Evolutionary conservation across 1,139 yeast species (phyloP), one percentile per base, ranked within the genome.

Genomic region (Sugiyamaella novakii): DNA sequence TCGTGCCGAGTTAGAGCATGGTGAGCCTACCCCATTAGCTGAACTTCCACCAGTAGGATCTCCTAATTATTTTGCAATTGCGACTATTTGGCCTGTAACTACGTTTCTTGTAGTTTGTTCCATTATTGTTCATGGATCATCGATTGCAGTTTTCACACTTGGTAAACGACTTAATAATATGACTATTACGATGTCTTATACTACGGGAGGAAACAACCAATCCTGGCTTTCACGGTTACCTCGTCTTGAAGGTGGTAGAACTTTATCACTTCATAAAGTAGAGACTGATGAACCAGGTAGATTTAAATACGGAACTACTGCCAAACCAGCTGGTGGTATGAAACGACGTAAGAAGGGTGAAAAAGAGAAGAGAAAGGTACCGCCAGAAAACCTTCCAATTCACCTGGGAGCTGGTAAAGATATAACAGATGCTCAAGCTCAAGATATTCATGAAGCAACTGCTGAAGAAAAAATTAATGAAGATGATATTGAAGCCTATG

Each of bases 111-210:
- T 92, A 31, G 75, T 92, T 8, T 79, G 95, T 0, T 89, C 97
- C 2, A 92, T 92, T 60, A 73, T 89, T 22, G 95, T 92, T 24
- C 98, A 92, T 69, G 98, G 98, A 11, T 91, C 98, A 0, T 89
- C 97, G 0, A 96, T 92, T 39, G 98, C 98, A 0, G 96, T 91
- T 4, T 78, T 89, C 57, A 83, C 94, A 3, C 75, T 92, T 46
- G 98, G 98, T 46, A 86, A 83, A 62, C 84, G 94, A 53, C 78
- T 92, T 65, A 89, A 91, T 70, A 83, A 95, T 54, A 84, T 92
- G 84, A 88, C 96, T 4, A 82, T 92, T 59, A 87, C 97, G 2
- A 87, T 89, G 86, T 81, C 97, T 0, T 84, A 87, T 65, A 89
- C 96, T 18, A 80, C 87, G 3, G 80, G 80, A 45, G 85, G 85